Base-by-base conservation (phyloP, 1,139 yeast species). In the Yamadazyma triangularis region DNA sequence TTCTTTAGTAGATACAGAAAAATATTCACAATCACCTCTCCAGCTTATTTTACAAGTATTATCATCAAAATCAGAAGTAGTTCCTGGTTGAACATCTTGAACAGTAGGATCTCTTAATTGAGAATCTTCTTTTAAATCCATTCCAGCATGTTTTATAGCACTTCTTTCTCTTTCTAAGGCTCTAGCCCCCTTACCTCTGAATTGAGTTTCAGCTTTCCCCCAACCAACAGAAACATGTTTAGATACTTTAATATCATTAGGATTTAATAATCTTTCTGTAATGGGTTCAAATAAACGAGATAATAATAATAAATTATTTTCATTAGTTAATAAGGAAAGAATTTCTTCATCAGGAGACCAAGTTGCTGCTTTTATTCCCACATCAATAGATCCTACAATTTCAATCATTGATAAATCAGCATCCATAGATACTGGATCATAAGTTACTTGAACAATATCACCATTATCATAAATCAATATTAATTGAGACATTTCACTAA, bases 121-220 rank as follows among this genome's bases (percentile, higher is more conserved):
- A 23, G 59, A 51, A 25, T 77, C 81, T 25, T 79, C 84, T 36
- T 71, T 69, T 35, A 69, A 56, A 41, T 70, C 85, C 36, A 80
- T 57, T 10, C 89, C 91, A 2, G 88, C 79, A 40, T 80, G 79
- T 45, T 72, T 75, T 43, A 82, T 64, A 15, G 81, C 72, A 29
- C 60, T 61, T 35, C 60, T 51, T 46, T 77, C 83, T 56, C 89
- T 70, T 55, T 83, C 91, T 40, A 73, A 49, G n/a, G 86, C 89
- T 47, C 80, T 79, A 25, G 87, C 91, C 37, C 98, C 98, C 47
- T 76, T 80, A 30, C 99, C 99, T 56, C 85, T 81, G 56, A 93
- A 93, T 58, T 93, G 99, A 0, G 99, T 93, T 56, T 91, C 98
- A 41, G 83, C 80, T 45, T 84, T 85, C 49, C 99, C 99, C 99